phyloP scores from a whole-genome alignment of 2,329 filamentous ascomycete genomes.

The Aspergillus fijiensis region DNA sequence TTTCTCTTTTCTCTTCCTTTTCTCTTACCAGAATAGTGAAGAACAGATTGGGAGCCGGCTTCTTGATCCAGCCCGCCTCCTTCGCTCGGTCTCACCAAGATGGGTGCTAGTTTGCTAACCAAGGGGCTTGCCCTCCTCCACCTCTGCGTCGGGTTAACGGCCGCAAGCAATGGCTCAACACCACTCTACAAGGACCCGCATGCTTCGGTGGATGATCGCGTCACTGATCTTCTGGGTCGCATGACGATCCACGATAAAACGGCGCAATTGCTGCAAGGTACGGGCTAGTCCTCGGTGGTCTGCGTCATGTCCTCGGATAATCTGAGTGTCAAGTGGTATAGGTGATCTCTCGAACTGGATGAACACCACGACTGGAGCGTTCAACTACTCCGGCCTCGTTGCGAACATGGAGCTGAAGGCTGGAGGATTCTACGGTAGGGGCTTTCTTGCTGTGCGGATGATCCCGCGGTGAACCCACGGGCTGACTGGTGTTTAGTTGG shows the following conservation, averaged over 20 bases:
- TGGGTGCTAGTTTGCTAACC: constrained; percentile 20
- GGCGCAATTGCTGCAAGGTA: constrained; percentile 63
- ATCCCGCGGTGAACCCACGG: background rate
- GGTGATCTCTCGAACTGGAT: constrained; percentile 73
- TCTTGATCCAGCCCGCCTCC: background rate
- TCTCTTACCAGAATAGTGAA: background rate
- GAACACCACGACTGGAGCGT: constrained; percentile 63
- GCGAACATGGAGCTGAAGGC: constrained; percentile 65
- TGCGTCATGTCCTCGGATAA: background rate
- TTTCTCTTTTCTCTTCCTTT: background rate
- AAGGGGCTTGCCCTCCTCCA: constrained; percentile 29
- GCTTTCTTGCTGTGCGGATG: background rate
- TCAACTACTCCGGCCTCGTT: constrained; percentile 66
- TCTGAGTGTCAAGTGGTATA: constrained; percentile 11
- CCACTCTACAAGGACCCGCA: constrained; percentile 61
- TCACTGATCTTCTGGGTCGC: constrained; percentile 65
- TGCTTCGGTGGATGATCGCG: constrained; percentile 62
- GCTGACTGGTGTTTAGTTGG: constrained; percentile 50
- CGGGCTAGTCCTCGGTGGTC: background rate
- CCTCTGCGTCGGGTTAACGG: constrained; percentile 21
- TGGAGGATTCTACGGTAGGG: constrained; percentile 63
- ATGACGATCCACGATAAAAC: constrained; percentile 77
- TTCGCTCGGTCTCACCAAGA: background rate
- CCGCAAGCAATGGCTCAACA: constrained; percentile 19
- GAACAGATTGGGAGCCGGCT: background rate